Conservation (phyloP, 2,329 filamentous ascomycete species). For the Fusarium paranaense region DNA sequence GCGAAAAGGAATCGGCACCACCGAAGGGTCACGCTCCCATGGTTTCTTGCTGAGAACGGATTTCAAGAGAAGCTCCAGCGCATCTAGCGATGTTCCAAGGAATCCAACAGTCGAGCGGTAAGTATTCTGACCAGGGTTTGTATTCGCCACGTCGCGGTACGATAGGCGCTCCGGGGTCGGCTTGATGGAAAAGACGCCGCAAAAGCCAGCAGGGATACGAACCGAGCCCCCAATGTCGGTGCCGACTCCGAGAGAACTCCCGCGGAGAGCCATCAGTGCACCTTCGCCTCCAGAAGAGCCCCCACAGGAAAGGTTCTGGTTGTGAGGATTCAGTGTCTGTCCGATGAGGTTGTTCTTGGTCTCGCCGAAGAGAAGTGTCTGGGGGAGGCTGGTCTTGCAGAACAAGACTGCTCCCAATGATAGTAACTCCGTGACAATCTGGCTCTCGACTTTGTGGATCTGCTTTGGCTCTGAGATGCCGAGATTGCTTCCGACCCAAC, state of each 20-base stretch:
- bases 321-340: constrained; percentile 48
- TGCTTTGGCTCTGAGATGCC: background rate
- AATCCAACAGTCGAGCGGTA: constrained; percentile 73
- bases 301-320: constrained; percentile 48
- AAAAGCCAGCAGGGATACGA: constrained; percentile 48
- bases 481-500: constrained; percentile 39
- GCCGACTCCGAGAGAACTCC: constrained; percentile 49
- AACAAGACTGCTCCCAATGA: constrained; percentile 40
- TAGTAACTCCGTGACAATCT: constrained; percentile 30
- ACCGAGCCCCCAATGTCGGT: constrained; percentile 52
- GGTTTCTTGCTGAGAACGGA: constrained; percentile 68
- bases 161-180: constrained; percentile 31
- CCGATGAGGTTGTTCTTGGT: constrained; percentile 51
- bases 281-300: constrained; percentile 54
- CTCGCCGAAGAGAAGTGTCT: constrained; percentile 43
- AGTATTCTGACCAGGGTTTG: constrained; percentile 67
- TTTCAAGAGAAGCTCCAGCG: constrained; percentile 66
- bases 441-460: constrained; percentile 25
- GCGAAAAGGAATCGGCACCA: constrained; percentile 75
- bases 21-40: constrained; percentile 75
- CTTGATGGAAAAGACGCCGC: constrained; percentile 35
- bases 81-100: constrained; percentile 66
- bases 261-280: constrained; percentile 48
- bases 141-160: constrained; percentile 36
- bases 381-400: constrained; percentile 41